A percentile compares a stretch with the other conserved stretches of the same genome.
Evolutionary conservation across 2,329 filamentous ascomycete species (phyloP).

Genomic region (Hymenoscyphus albidus): DNA sequence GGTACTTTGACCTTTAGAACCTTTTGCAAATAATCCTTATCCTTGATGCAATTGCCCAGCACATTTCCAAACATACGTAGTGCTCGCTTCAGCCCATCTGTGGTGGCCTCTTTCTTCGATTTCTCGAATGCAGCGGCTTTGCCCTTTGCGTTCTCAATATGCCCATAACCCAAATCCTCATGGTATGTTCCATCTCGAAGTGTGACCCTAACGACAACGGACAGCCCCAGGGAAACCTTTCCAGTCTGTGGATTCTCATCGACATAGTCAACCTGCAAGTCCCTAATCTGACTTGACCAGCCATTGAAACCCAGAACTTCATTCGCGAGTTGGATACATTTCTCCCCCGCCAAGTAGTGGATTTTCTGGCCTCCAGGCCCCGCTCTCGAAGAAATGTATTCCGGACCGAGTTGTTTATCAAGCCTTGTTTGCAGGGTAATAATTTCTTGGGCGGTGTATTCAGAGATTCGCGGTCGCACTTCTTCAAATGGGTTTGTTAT

Average conservation of each 20-base stretch:
- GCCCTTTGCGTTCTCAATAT: conserved; percentile 92
- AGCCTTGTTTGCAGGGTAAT: conserved; percentile 81
- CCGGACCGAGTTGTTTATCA: conserved; percentile 90
- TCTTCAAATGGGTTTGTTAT: conserved; percentile 81
- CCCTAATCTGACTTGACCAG: conserved; percentile 94
- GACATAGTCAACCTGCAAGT: conserved; percentile 92
- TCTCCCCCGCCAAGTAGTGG: conserved; percentile 93
- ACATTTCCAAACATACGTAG: conserved; percentile 93
- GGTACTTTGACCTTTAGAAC: conserved; percentile 85
- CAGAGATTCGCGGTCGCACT: conserved; percentile 60
- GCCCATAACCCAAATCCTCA: conserved; percentile 95
- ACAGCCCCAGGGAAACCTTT: conserved; percentile 80
- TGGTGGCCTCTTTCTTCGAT: conserved; percentile 96
- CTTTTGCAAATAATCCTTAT: conserved; percentile 87
- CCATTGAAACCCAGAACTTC: conserved; percentile 97
- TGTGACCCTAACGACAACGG: conserved; percentile 86
- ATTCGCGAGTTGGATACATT: conserved; percentile 91
- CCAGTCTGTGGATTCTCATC: conserved; percentile 77
- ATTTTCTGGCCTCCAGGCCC: conserved; percentile 83
- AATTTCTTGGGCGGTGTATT: conserved; percentile 87
- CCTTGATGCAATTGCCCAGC: conserved; percentile 96
- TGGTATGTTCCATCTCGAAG: conserved; percentile 93
- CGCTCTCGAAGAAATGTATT: conserved; percentile 85
- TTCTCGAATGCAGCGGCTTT: conserved; percentile 98
- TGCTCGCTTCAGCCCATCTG: conserved; percentile 86